Conservation (phyloP, 768 basidiomycete genomes). For the Boletus insuetus region DNA sequence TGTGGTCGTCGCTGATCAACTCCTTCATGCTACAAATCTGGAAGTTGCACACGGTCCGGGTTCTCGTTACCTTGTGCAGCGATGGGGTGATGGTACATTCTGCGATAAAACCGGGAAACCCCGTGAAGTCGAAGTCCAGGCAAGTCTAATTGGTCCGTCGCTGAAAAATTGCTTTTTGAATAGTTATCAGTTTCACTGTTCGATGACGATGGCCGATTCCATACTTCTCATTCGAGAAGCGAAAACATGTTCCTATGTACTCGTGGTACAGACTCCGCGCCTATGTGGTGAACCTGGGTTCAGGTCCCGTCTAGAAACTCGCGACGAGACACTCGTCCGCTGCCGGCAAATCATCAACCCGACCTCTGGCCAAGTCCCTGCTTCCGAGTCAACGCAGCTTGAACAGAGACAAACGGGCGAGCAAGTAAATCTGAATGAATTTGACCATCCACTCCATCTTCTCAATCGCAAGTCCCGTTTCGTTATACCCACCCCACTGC, state of each 20-base stretch:
- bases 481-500: constrained; percentile 36
- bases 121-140: constrained; percentile 95
- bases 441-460: constrained; percentile 55
- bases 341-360: constrained; percentile 70
- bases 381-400: constrained; percentile 31
- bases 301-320: constrained; percentile 65
- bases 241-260: constrained; percentile 89
- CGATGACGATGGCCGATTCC: constrained; percentile 88
- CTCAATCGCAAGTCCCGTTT: constrained; percentile 48
- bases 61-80: constrained; percentile 88
- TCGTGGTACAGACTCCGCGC: constrained; percentile 93
- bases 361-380: constrained; percentile 11
- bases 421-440: constrained; percentile 41
- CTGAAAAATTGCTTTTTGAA: constrained; percentile 4
- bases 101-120: constrained; percentile 90
- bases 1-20: constrained; percentile 62
- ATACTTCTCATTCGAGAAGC: constrained; percentile 92
- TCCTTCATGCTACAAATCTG: constrained; percentile 63
- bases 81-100: constrained; percentile 85
- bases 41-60: constrained; percentile 76
- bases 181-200: constrained; percentile 79
- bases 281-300: constrained; percentile 94
- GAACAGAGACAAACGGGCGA: constrained; percentile 28
- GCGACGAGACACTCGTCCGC: constrained; percentile 66
- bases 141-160: constrained; percentile 32